Evolutionary conservation across 805 yeast species (phyloP).

Genomic region (Saturnispora sanitii): DNA sequence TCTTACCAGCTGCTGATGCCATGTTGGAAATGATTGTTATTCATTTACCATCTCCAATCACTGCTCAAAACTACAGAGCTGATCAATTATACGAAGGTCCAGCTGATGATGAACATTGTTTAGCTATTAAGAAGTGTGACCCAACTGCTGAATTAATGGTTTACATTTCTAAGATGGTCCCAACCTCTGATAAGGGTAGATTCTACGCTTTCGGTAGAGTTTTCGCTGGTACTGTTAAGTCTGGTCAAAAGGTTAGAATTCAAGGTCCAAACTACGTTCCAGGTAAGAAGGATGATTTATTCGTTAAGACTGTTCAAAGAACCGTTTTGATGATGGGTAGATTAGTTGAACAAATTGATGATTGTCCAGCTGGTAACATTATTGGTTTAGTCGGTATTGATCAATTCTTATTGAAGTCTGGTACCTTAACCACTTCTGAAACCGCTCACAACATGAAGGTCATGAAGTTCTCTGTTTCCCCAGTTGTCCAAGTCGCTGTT

Average conservation of each 20-base stretch:
- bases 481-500: slow-evolving; percentile 99
- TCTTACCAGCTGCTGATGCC: slow-evolving; percentile 99
- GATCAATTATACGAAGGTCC: slow-evolving; percentile 99
- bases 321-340: slow-evolving; percentile 99
- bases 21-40: slow-evolving; percentile 96
- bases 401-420: slow-evolving; percentile 98
- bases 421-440: slow-evolving; percentile 96
- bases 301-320: slow-evolving; percentile 96
- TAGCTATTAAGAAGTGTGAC: slow-evolving; percentile 96
- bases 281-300: slow-evolving; percentile 96
- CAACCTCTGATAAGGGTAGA: slow-evolving; percentile 99
- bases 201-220: slow-evolving; percentile 99
- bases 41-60: slow-evolving; percentile 98
- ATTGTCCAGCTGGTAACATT: slow-evolving; percentile 99
- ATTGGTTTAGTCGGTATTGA: slow-evolving; percentile 99
- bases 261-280: slow-evolving; percentile 99
- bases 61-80: slow-evolving; percentile 99
- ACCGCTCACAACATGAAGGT: slow-evolving; percentile 99
- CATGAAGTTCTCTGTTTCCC: slow-evolving; percentile 99
- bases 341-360: slow-evolving; percentile 94
- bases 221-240: slow-evolving; percentile 97
- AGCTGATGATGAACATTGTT: slow-evolving; percentile 78
- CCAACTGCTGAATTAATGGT: slow-evolving; percentile 97
- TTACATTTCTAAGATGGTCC: slow-evolving; percentile 99
- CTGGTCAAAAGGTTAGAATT: slow-evolving; percentile 98